These are phyloP conservation scores for Elsinoe australis DNA, from an alignment of 2,329 filamentous ascomycete species.

Conservation along the genomic window DNA sequence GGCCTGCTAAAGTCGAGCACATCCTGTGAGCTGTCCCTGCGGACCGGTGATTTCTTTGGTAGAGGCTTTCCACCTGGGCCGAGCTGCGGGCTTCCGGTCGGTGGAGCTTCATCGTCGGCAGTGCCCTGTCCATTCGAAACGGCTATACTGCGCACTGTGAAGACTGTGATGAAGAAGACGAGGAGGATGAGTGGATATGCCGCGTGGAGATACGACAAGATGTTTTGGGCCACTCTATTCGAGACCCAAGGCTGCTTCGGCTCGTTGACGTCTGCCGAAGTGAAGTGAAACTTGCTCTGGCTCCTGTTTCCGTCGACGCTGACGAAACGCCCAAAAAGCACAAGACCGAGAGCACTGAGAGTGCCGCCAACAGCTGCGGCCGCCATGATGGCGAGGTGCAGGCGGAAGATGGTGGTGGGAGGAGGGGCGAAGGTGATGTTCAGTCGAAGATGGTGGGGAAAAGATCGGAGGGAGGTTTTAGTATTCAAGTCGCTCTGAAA, in stretches of 20 bases:
- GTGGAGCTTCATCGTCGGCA: constrained; percentile 35
- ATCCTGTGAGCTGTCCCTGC: constrained; percentile 36
- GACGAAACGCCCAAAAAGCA: constrained; percentile 10
- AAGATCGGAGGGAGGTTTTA: constrained; percentile 13
- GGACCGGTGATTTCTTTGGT: constrained; percentile 53
- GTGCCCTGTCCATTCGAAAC: constrained; percentile 37
- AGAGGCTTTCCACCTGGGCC: constrained; percentile 88
- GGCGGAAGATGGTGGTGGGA: constrained; percentile 4
- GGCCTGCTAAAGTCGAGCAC: constrained; percentile 55
- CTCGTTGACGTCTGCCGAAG: constrained; percentile 14
- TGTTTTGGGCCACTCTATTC: constrained; percentile 35
- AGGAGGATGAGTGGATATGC: constrained; percentile 58
- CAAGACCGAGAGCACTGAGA: constrained; percentile 11
- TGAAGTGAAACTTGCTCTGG: neutral
- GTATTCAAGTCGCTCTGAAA: constrained; percentile 2
- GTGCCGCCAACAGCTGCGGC: constrained; percentile 14
- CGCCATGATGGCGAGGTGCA: constrained; percentile 16
- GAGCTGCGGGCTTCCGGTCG: constrained; percentile 40
- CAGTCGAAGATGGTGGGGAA: constrained; percentile 15
- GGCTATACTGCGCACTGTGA: constrained; percentile 54
- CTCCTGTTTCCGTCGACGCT: neutral
- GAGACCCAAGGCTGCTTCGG: constrained; percentile 27
- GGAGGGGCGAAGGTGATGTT: constrained; percentile 1
- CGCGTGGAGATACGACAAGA: constrained; percentile 46
- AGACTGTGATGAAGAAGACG: constrained; percentile 55